phyloP scores from a whole-genome alignment of 2,329 filamentous ascomycete species.

The Arthrobotrys sphaeroides region DNA sequence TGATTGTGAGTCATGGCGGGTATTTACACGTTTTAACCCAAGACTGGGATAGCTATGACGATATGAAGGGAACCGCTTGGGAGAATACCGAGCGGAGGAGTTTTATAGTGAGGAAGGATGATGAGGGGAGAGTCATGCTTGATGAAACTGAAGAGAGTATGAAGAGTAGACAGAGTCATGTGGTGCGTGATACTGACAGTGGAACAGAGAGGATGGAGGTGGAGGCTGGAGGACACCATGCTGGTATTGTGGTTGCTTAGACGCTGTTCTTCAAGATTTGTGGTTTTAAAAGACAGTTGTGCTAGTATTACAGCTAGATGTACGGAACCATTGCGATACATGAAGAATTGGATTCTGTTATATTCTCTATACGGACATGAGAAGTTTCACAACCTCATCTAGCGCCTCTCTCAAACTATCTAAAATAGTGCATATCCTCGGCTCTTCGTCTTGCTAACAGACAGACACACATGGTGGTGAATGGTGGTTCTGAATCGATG shows the following conservation, averaged over 20 bases:
- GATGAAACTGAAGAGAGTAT: conserved; percentile 54
- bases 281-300: too few species aligned
- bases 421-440: too few species aligned
- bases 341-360: too few species aligned
- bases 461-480: too few species aligned
- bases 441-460: too few species aligned
- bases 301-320: too few species aligned
- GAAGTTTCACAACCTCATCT: too few species aligned
- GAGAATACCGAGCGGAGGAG: conserved; percentile 56
- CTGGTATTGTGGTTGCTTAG: too few species aligned
- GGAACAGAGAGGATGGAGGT: conserved; percentile 33
- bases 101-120: conserved; percentile 43
- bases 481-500: too few species aligned
- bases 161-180: conserved; percentile 24
- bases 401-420: too few species aligned
- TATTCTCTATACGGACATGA: too few species aligned
- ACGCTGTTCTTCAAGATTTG: neutral
- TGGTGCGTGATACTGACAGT: neutral
- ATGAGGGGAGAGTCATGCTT: conserved; percentile 34
- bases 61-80: conserved; percentile 53
- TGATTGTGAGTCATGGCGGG: conserved; percentile 32
- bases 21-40: conserved; percentile 57
- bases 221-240: conserved; percentile 25
- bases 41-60: conserved; percentile 54
- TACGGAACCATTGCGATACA: too few species aligned